Conservation (phyloP, 2,329 filamentous ascomycete species). For the Colletotrichum filicis region DNA sequence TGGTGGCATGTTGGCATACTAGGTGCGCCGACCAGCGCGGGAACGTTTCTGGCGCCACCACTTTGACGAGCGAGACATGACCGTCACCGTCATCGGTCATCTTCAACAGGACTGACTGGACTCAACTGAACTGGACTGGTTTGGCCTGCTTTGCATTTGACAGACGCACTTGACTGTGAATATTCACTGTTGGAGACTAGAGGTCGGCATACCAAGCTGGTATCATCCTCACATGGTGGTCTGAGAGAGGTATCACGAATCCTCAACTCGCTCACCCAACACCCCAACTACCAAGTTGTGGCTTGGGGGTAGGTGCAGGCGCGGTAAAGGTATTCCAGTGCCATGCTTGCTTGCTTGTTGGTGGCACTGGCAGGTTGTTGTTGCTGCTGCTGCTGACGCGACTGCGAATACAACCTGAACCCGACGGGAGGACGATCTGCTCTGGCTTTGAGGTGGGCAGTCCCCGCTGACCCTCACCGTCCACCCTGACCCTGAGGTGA, state of each 20-base stretch:
- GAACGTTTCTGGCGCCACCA: not conserved
- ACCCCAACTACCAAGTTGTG: not conserved
- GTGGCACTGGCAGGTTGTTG: not conserved
- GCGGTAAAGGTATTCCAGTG: not conserved
- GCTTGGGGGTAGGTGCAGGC: not conserved
- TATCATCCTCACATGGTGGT: not conserved
- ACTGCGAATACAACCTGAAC: not conserved
- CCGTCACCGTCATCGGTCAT: not conserved
- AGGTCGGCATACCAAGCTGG: not conserved
- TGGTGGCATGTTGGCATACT: not conserved
- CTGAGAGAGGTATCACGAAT: not conserved
- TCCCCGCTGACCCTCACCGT: slow-evolving; percentile 12
- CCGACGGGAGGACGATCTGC: not conserved
- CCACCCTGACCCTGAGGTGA: slow-evolving; percentile 1
- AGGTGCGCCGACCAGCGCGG: not conserved
- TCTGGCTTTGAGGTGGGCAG: not conserved
- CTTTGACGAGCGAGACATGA: not conserved
- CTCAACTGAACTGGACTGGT: not conserved
- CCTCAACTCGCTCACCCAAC: not conserved
- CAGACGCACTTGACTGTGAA: not conserved
- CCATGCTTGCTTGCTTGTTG: not conserved
- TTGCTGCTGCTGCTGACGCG: slow-evolving; percentile 4
- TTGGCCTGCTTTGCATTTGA: not conserved
- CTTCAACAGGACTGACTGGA: not conserved
- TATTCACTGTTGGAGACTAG: not conserved